Base-by-base conservation (phyloP, 2,329 filamentous ascomycete genomes). In the Verruconis gallopava region DNA sequence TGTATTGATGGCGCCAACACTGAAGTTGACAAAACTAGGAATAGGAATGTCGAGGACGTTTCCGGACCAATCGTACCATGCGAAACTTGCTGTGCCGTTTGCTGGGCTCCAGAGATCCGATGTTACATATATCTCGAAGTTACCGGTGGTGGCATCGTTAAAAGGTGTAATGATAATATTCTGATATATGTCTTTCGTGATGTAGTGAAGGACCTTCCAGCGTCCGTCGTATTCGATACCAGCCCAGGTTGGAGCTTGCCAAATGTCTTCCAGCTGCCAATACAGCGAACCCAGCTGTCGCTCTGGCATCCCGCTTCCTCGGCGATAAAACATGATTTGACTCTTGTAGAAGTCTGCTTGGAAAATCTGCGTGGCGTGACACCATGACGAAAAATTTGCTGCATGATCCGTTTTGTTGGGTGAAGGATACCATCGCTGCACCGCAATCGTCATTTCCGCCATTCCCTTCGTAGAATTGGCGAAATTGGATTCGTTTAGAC, bases 261-360 rank as follows among this genome's bases (percentile, higher is more conserved):
- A 77, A 44, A 76, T 70, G 50, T 79, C 75, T 48, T 79, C 73
- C 1, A 80, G 60, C 50, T 79, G 75, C 76, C 75, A 80, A 53
- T 78, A 79, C 4, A 80, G 52, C 9, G 65, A 67, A 0, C 75
- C 75, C 2, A 79, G 62, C 48, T 78, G 73, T 0, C 73, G 63
- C 46, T 79, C 68, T 0, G 67, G 69, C 49, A 67, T 51, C 0
- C 73, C 75, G 30, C 69, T 73, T 0, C 75, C 75, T 4, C 70
- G 62, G 4, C 75, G 66, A 50, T 79, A 79, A 55, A 73, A 78
- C 41, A 72, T 64, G 13, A 79, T 78, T 53, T 79, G 66, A 2
- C 61, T 66, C 32, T 67, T 69, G 55, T 79, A 78, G 53, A 72
- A 71, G 47, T 78, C 73, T 2, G 75, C 73, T 52, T 79, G 75